Percentiles rank a stretch among this genome's conserved stretches.
Conservation (phyloP, 1,139 yeast genomes). For the Hyphopichia khmerensis region DNA sequence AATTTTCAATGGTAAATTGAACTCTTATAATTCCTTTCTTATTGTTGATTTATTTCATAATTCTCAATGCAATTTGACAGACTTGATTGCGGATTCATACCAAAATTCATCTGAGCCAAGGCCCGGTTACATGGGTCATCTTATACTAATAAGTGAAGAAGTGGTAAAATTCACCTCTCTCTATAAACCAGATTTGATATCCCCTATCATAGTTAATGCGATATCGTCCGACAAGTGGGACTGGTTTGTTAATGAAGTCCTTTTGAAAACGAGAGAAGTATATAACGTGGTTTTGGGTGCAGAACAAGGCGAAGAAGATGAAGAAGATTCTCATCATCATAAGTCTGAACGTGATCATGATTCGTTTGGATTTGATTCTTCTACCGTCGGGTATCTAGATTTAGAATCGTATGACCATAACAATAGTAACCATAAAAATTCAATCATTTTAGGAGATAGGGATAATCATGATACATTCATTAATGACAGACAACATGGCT, state of each 20-base stretch:
- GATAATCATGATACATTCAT: constrained; percentile 36
- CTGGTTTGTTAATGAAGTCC: constrained; percentile 44
- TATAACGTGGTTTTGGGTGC: constrained; percentile 49
- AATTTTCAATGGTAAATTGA: constrained; percentile 48
- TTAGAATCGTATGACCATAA: constrained; percentile 27
- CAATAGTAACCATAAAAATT: constrained; percentile 13
- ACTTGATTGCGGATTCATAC: constrained; percentile 33
- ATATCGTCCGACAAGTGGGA: constrained; percentile 42
- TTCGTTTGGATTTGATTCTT: constrained; percentile 29
- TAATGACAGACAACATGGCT: constrained; percentile 16
- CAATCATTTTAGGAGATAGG: constrained; percentile 36
- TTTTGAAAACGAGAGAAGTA: constrained; percentile 45
- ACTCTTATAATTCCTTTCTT: constrained; percentile 47
- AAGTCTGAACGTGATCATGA: constrained; percentile 8
- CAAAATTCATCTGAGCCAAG: constrained; percentile 25
- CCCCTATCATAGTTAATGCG: constrained; percentile 41
- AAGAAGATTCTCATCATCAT: constrained; percentile 11
- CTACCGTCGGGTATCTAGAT: constrained; percentile 37
- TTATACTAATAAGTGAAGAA: constrained; percentile 48
- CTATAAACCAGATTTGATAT: constrained; percentile 48
- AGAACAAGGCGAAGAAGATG: constrained; percentile 25
- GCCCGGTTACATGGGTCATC: constrained; percentile 51
- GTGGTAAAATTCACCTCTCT: constrained; percentile 49
- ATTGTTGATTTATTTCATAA: constrained; percentile 41
- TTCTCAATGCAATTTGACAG: constrained; percentile 32